Evolutionary conservation across 2,329 filamentous ascomycete species (phyloP), one percentile per base, ranked within the genome.

Genomic region (Lachnellula hyalina): DNA sequence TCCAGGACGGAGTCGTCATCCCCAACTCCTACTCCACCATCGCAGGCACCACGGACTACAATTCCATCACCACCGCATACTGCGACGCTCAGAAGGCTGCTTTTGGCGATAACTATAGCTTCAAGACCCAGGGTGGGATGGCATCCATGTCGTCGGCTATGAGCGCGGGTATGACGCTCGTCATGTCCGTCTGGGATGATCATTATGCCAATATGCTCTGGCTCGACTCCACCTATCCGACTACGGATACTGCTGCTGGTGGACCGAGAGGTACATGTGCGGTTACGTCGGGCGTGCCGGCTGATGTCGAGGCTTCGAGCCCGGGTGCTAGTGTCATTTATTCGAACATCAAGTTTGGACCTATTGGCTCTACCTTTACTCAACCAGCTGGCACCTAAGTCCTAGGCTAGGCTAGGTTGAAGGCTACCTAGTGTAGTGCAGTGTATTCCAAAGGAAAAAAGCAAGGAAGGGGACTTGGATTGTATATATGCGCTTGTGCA

Each of bases 191-290:
- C 56, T 81, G 78, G 77, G 70, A 74, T 56, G 74, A 76, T 59
- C 80, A 87, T 71, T 71, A 79, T 56, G 73, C 80, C 65, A 78
- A 85, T 73, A 89, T 90, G 85, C 79, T 86, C 65, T 90, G 87
- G 87, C 80, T 90, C 64, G 86, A 90, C 75, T 81, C 80, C 57
- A 79, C 74, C 68, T 86, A 80, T 75, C 85, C 85, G 48, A 73
- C 74, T 57, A 67, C 72, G 58, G 64, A 72, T 32, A 75, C 73
- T 51, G 60, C 57, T 2, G 74, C 74, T 32, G 82, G 83, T 61
- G 70, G 74, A 54, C 71, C 72, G 42, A 80, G 83, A 64, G 83
- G 83, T 52, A 72, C 73, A 36, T 86, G 83, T 69, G 54, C 74
- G 49, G 75, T 73, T 47, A 72, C 67, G 61, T 79, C 78, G 19